Evolutionary conservation across 2,329 filamentous ascomycete genomes (phyloP).

Genomic region (Pseudogymnoascus sp.): DNA sequence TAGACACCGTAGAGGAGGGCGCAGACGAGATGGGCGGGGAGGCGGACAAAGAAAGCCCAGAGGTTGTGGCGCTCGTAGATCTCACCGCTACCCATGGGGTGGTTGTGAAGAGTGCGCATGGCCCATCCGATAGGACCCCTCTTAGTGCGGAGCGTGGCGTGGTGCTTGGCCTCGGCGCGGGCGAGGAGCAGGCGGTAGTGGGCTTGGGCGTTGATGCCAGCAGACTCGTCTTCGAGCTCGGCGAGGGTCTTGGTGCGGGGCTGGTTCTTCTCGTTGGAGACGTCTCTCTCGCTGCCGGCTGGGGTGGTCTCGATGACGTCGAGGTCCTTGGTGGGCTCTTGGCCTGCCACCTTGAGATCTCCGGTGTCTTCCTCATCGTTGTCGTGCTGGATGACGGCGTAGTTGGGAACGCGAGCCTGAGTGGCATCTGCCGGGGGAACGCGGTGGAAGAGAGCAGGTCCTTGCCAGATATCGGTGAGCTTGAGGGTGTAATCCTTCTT

Average conservation of each 20-base stretch:
- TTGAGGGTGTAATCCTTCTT: constrained; percentile 59
- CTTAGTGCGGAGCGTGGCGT: constrained; percentile 55
- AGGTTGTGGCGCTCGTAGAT: constrained; percentile 72
- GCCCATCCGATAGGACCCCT: constrained; percentile 72
- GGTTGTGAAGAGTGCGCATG: constrained; percentile 68
- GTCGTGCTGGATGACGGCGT: constrained; percentile 66
- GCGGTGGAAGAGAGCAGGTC: constrained; percentile 59
- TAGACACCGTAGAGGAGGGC: constrained; percentile 65
- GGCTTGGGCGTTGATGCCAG: constrained; percentile 33
- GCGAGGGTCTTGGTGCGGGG: constrained; percentile 33
- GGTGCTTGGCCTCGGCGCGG: constrained; percentile 49
- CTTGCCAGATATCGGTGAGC: constrained; percentile 55
- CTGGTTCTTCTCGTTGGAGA: constrained; percentile 34
- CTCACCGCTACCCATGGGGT: constrained; percentile 64
- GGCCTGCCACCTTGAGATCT: constrained; percentile 26
- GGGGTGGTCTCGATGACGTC: constrained; percentile 24
- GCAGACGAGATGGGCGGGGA: constrained; percentile 60
- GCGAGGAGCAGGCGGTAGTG: constrained; percentile 57
- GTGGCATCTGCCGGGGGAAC: constrained; percentile 46
- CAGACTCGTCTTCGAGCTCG: background rate
- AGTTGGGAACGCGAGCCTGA: constrained; percentile 59
- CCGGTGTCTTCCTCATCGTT: constrained; percentile 41
- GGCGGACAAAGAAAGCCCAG: constrained; percentile 51
- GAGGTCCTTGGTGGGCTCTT: constrained; percentile 27
- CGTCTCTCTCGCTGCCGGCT: constrained; percentile 20